Evolutionary conservation across 2,329 filamentous ascomycete genomes (phyloP).

Genomic region (Leptographium flavum): DNA sequence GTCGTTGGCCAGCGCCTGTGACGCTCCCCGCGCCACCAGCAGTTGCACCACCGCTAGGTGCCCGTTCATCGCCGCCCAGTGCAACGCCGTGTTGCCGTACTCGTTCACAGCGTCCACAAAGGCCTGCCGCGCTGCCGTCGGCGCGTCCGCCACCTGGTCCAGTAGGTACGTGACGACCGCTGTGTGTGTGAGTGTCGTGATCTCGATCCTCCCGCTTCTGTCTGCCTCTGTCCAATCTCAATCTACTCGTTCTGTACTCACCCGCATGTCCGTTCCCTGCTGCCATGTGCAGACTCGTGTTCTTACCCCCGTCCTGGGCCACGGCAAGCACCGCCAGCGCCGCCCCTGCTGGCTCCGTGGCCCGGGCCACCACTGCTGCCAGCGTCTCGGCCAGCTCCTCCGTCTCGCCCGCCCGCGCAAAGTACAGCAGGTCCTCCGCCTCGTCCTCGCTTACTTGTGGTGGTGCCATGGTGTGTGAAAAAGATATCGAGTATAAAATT

Average conservation of each 20-base stretch:
- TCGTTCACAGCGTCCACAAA: slow-evolving; percentile 60
- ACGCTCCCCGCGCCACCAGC: slow-evolving; percentile 62
- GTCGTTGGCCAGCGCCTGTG: slow-evolving; percentile 64
- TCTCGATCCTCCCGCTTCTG: no score
- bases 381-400: slow-evolving; percentile 49
- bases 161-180: slow-evolving; percentile 31
- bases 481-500: background rate
- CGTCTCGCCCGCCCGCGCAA: slow-evolving; percentile 64
- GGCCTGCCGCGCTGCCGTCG: slow-evolving; percentile 26
- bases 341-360: slow-evolving; percentile 35
- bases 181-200: no score
- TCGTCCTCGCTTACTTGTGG: slow-evolving; percentile 57
- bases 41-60: slow-evolving; percentile 69
- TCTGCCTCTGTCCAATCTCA: no score
- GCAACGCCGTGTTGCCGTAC: slow-evolving; percentile 78
- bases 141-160: slow-evolving; percentile 24
- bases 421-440: slow-evolving; percentile 85
- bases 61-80: slow-evolving; percentile 87
- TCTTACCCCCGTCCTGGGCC: slow-evolving; percentile 60
- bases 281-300: slow-evolving; percentile 82
- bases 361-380: slow-evolving; percentile 43
- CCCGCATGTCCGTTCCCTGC: slow-evolving; percentile 78
- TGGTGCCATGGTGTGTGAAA: slow-evolving; percentile 3
- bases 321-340: slow-evolving; percentile 49
- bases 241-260: no score